A percentile compares a stretch with the other conserved stretches of the same genome.
Conservation (phyloP, 257 asterid genomes). For the Petunia secreta region DNA sequence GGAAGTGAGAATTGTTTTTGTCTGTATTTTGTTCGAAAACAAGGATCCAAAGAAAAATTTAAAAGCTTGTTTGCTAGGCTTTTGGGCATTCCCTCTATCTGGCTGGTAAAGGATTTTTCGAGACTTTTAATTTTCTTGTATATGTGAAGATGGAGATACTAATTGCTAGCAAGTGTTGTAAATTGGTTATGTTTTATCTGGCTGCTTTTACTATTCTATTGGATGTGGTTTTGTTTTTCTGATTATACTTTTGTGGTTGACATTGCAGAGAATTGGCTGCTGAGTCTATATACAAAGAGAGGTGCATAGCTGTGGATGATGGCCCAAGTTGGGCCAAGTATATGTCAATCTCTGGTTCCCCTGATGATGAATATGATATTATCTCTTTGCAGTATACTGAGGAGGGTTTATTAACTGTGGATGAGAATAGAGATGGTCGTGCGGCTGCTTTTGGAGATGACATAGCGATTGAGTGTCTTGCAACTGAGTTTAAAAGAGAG, state of each 20-base stretch:
- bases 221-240: constrained; percentile 28
- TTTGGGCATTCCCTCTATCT: neutral
- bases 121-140: neutral
- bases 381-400: constrained; percentile 87
- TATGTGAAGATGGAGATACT: constrained; percentile 4
- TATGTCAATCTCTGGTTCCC: constrained; percentile 85
- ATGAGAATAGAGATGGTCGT: constrained; percentile 81
- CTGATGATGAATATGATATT: constrained; percentile 88
- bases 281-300: constrained; percentile 88
- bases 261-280: constrained; percentile 84
- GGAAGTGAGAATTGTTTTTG: neutral
- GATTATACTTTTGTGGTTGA: constrained; percentile 40
- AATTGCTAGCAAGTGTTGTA: neutral
- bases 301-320: constrained; percentile 81
- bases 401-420: constrained; percentile 85
- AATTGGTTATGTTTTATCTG: neutral
- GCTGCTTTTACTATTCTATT: neutral
- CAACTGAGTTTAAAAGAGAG: constrained; percentile 91
- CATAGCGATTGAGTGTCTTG: constrained; percentile 94
- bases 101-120: neutral
- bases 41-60: neutral
- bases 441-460: constrained; percentile 99
- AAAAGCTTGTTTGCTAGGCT: neutral
- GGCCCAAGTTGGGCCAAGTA: constrained; percentile 96
- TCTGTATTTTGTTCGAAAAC: neutral